These are phyloP conservation scores for Poa annua DNA, from an alignment of 176 grass and related monocot species.

Conservation along the genomic window DNA sequence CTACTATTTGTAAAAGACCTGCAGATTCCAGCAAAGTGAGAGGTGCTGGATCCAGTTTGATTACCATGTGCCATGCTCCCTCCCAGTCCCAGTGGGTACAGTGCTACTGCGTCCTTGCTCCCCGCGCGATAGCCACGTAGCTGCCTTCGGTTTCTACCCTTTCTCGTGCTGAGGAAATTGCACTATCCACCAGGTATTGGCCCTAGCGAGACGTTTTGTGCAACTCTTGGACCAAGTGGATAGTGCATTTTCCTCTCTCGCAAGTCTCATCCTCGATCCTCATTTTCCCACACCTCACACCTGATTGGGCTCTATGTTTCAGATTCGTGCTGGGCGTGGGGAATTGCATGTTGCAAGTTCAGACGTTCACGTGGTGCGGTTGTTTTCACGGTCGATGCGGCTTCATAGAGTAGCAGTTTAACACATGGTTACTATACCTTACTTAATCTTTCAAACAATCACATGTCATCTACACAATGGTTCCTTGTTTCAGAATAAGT, in stretches of 20 bases:
- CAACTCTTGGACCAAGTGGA: too few species aligned
- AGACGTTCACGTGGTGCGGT: too few species aligned
- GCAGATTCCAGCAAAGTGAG: constrained; percentile 64
- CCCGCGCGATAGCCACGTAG: neutral
- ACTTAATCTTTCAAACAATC: too few species aligned
- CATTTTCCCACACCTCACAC: neutral
- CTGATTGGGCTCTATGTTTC: neutral
- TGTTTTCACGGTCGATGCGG: too few species aligned
- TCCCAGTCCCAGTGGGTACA: constrained; percentile 15
- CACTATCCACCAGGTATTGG: too few species aligned
- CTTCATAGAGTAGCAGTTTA: too few species aligned
- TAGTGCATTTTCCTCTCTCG: neutral
- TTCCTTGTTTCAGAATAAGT: too few species aligned
- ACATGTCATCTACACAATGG: too few species aligned
- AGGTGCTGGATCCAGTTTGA: constrained; percentile 49
- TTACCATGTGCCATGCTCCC: constrained; percentile 62
- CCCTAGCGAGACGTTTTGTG: too few species aligned
- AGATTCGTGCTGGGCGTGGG: neutral
- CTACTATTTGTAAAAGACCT: constrained; percentile 52
- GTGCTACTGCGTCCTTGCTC: constrained; percentile 20
- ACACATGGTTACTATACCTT: too few species aligned
- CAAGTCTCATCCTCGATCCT: neutral
- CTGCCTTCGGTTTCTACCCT: too few species aligned
- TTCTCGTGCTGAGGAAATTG: too few species aligned
- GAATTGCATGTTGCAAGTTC: neutral